Conservation (phyloP, 192 early-diverging fungal species). For the Rhizoclosmatium globosum region DNA sequence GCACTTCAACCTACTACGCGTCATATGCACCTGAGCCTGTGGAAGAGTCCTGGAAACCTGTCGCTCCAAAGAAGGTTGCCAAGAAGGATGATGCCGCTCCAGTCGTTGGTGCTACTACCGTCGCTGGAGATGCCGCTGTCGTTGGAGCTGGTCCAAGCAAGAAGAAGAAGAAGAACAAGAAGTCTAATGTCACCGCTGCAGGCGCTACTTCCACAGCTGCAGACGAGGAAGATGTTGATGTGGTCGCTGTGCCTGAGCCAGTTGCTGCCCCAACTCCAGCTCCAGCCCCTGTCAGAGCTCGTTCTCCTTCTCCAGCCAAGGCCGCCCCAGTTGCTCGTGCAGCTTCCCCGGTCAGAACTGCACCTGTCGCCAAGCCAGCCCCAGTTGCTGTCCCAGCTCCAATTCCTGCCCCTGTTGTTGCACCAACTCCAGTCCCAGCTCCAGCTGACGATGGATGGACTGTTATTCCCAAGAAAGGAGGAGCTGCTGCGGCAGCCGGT, state of each 20-base stretch:
- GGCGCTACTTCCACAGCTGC: background rate
- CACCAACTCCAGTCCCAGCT: constrained; percentile 1
- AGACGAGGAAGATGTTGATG: background rate
- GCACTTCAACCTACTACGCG: constrained; percentile 22
- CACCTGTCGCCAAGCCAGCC: background rate
- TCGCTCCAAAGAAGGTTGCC: constrained; percentile 32
- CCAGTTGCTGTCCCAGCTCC: constrained; percentile 23
- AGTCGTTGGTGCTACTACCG: background rate
- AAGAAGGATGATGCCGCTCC: constrained; percentile 33
- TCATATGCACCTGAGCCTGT: constrained; percentile 1
- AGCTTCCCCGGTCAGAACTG: background rate
- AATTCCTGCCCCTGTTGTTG: constrained; percentile 4
- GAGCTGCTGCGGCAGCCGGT: constrained; percentile 5
- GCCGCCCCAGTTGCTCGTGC: constrained; percentile 5
- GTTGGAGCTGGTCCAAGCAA: constrained; percentile 27
- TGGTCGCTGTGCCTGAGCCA: constrained; percentile 1
- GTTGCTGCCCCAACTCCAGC: constrained; percentile 21
- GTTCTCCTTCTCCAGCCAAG: constrained; percentile 24
- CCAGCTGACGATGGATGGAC: constrained; percentile 48
- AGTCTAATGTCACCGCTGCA: constrained; percentile 15
- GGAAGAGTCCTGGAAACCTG: constrained; percentile 35
- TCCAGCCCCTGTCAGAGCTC: constrained; percentile 12
- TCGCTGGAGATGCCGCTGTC: background rate
- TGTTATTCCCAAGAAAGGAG: constrained; percentile 45
- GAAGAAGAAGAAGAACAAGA: constrained; percentile 51